phyloP scores from a whole-genome alignment of 1,139 yeast genomes.

The Diutina mesorugosa region DNA sequence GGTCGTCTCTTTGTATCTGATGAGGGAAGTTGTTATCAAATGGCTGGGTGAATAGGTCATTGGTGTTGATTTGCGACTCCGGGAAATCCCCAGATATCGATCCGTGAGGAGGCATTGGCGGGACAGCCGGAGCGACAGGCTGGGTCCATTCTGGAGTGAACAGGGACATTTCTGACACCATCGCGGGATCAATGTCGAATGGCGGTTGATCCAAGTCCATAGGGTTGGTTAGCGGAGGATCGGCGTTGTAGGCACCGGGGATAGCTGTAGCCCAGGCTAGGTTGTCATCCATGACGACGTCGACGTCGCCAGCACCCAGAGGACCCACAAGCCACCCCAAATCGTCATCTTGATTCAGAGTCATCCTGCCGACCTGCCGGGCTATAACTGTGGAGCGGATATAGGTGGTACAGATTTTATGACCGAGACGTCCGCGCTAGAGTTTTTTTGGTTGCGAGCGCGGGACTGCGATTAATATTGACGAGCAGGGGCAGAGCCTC shows the following conservation, averaged over 20 bases:
- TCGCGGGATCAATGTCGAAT: conserved; percentile 17
- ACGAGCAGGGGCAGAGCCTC: not conserved
- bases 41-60: not conserved
- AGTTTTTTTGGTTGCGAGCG: not conserved
- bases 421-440: not conserved
- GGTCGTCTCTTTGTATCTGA: not conserved
- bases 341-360: not conserved
- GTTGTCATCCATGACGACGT: not conserved
- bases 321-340: not conserved
- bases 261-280: not conserved
- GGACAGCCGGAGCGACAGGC: not conserved
- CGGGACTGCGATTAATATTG: not conserved
- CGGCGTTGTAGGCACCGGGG: not conserved
- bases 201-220: conserved; percentile 30
- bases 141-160: not conserved
- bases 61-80: not conserved
- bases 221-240: not conserved
- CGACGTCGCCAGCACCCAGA: not conserved
- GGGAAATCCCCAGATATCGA: not conserved
- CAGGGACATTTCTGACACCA: conserved; percentile 3
- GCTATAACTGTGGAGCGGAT: not conserved
- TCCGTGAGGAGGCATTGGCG: not conserved
- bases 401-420: not conserved
- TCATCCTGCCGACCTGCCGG: not conserved
- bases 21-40: not conserved